Evolutionary conservation across 352 stramenopile species (phyloP).

Genomic region (Elongisporangium undulatum): DNA sequence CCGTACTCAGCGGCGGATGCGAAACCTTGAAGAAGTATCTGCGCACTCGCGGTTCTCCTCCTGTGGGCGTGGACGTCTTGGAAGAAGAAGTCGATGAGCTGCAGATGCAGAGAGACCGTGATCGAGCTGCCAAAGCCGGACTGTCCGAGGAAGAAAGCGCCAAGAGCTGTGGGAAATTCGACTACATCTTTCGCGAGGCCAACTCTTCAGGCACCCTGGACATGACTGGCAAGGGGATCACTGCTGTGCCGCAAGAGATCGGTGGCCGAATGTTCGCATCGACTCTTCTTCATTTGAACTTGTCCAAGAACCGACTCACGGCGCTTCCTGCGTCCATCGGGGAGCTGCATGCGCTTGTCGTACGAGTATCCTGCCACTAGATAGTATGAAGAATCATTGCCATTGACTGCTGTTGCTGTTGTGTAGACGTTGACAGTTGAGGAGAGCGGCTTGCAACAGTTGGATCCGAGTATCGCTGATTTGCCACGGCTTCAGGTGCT

Average conservation of each 20-base stretch:
- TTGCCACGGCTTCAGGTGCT: constrained; percentile 54
- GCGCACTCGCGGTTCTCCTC: constrained; percentile 56
- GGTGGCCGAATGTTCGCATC: constrained; percentile 34
- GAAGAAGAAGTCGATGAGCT: constrained; percentile 74
- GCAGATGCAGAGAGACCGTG: constrained; percentile 19
- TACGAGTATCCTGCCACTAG: constrained; percentile 7
- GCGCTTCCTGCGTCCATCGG: constrained; percentile 38
- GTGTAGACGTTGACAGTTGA: constrained; percentile 65
- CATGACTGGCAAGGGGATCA: constrained; percentile 29
- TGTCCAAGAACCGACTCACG: constrained; percentile 63
- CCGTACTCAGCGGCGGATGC: constrained; percentile 56
- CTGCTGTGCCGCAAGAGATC: constrained; percentile 24
- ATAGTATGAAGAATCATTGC: constrained; percentile 1
- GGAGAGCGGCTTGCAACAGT: constrained; percentile 50
- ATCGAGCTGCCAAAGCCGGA: constrained; percentile 3
- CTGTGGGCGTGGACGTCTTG: constrained; percentile 47
- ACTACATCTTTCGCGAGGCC: constrained; percentile 49
- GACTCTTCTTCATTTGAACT: constrained; percentile 56
- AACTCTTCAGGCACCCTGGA: constrained; percentile 51
- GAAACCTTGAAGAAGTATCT: constrained; percentile 84
- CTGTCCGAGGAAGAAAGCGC: constrained; percentile 1
- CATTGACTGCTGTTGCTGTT: neutral
- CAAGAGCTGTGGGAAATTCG: constrained; percentile 10
- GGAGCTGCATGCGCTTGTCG: constrained; percentile 39
- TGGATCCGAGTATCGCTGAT: constrained; percentile 33